phyloP scores from a whole-genome alignment of 768 basidiomycete species.

The Naganishia vaughanmartiniae region DNA sequence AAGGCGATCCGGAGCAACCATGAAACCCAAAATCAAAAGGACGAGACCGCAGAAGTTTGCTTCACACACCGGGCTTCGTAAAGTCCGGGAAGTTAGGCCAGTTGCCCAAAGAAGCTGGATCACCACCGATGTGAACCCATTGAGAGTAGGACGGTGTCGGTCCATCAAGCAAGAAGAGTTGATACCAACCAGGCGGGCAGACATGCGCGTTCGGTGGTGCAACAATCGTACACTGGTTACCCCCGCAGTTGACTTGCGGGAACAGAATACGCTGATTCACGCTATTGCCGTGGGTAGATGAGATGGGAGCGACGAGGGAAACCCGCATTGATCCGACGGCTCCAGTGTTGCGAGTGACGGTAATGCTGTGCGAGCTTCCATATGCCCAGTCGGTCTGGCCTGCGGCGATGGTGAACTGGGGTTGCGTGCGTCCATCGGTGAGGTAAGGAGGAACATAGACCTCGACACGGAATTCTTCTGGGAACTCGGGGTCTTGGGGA shows the following conservation, averaged over 20 bases:
- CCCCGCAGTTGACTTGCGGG: conserved; percentile 33
- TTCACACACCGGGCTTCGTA: conserved; percentile 61
- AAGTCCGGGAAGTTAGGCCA: conserved; percentile 74
- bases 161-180: conserved; percentile 33
- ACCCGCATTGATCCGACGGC: conserved; percentile 47
- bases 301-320: conserved; percentile 33
- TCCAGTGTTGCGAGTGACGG: conserved; percentile 53
- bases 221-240: conserved; percentile 34
- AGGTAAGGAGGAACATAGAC: conserved; percentile 40
- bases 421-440: conserved; percentile 32
- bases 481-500: conserved; percentile 37
- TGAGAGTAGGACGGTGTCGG: conserved; percentile 30
- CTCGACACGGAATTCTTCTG: conserved; percentile 37
- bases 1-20: neutral
- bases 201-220: conserved; percentile 37
- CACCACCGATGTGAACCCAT: conserved; percentile 39
- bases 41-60: neutral
- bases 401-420: conserved; percentile 52
- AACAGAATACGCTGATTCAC: conserved; percentile 36
- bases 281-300: conserved; percentile 35
- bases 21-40: neutral
- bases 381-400: conserved; percentile 67
- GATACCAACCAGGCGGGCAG: conserved; percentile 38
- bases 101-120: conserved; percentile 64
- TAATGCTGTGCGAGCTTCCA: conserved; percentile 60